phyloP scores from a whole-genome alignment of 139 green algal species.

The Microglena sp. region DNA sequence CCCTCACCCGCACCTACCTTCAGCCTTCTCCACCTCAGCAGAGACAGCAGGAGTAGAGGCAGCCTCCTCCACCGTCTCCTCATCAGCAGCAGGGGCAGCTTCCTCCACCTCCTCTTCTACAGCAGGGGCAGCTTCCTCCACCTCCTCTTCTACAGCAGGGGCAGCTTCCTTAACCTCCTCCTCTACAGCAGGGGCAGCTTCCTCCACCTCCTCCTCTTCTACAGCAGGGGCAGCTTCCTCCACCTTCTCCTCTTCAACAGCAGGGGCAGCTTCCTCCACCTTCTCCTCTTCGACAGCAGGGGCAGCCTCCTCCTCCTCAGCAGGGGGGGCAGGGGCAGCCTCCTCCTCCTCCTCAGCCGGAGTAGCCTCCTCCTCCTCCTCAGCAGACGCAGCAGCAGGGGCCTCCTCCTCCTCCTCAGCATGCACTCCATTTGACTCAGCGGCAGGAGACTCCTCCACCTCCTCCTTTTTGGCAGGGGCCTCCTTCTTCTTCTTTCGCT shows the following conservation, averaged over 20 bases:
- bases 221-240: not conserved
- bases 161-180: not conserved
- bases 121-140: no score
- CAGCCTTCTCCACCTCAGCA: not conserved
- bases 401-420: no score
- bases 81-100: no score
- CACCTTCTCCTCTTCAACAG: not conserved
- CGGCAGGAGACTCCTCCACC: no score
- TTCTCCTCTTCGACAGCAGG: not conserved
- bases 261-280: not conserved
- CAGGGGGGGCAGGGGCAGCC: not conserved
- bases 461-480: slow-evolving; percentile 9
- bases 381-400: not conserved
- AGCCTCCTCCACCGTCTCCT: not conserved
- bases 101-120: no score
- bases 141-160: not conserved
- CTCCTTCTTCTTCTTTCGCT: slow-evolving; percentile 26
- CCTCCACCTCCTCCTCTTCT: not conserved
- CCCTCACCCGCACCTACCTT: not conserved
- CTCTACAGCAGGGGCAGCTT: not conserved
- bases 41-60: not conserved
- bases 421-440: no score
- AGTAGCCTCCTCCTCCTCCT: not conserved
- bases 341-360: not conserved
- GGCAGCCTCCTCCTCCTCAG: not conserved